phyloP scores from a whole-genome alignment of 1,284 basidiomycete species.

The Termitomyces sp. region DNA sequence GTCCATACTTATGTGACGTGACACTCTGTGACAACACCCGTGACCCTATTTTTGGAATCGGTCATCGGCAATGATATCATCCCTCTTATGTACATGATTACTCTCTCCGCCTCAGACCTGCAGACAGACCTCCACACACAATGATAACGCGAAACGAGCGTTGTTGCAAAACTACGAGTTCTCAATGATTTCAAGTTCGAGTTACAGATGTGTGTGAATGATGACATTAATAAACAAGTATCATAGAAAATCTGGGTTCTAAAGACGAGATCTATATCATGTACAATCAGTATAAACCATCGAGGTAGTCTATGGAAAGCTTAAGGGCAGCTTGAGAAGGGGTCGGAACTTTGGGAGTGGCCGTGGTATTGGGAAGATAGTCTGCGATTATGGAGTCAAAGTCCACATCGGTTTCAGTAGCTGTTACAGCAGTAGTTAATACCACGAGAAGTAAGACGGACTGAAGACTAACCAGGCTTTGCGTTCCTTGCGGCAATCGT shows the following conservation, averaged over 20 bases:
- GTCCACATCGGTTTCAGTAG: conserved; percentile 38
- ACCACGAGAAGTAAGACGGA: neutral
- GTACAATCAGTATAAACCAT: conserved; percentile 25
- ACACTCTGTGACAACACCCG: neutral
- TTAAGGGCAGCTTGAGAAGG: neutral
- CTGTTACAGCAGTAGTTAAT: conserved; percentile 7
- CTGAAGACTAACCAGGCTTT: conserved; percentile 37
- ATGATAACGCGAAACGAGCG: neutral
- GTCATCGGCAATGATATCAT: neutral
- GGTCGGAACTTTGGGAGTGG: neutral
- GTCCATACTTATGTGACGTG: too few relatives aligned
- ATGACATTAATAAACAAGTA: neutral
- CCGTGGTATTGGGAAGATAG: conserved; percentile 45
- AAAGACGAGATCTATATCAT: conserved; percentile 1
- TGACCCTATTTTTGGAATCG: neutral
- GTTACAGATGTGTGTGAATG: neutral
- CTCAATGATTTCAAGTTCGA: neutral
- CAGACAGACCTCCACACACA: neutral
- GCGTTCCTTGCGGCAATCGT: conserved; percentile 49
- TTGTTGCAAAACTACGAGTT: neutral
- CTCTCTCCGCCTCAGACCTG: too few relatives aligned
- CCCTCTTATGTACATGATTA: too few relatives aligned
- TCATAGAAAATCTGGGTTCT: neutral
- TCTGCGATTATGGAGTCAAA: conserved; percentile 72
- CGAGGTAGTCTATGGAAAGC: conserved; percentile 12